These are phyloP conservation scores for Macrophomina pseudophaseolina DNA, from an alignment of 2,329 filamentous ascomycete species.

Conservation along the genomic window DNA sequence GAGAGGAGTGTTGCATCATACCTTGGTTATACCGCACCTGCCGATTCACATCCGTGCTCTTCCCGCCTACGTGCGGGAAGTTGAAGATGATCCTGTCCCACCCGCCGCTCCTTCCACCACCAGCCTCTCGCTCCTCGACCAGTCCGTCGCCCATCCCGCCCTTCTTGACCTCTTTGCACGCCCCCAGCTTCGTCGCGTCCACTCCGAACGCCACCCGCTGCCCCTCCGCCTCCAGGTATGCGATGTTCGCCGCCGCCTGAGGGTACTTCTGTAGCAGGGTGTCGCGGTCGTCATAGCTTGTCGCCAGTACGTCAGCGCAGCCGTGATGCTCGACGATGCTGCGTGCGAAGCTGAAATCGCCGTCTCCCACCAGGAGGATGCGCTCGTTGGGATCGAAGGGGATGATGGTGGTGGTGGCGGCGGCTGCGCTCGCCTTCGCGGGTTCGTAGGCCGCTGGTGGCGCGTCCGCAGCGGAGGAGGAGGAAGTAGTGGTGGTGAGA, in stretches of 20 bases:
- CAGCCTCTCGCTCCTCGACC: not conserved
- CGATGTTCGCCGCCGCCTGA: constrained; percentile 65
- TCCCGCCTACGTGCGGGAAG: constrained; percentile 94
- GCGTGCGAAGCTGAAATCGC: constrained; percentile 77
- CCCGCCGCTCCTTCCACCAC: constrained; percentile 39
- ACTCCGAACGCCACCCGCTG: constrained; percentile 38
- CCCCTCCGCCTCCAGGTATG: constrained; percentile 54
- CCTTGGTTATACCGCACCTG: constrained; percentile 89
- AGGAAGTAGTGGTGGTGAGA: too few species aligned
- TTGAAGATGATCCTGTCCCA: constrained; percentile 91
- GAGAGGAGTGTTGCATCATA: constrained; percentile 29
- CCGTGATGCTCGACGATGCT: constrained; percentile 69
- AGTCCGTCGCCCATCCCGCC: constrained; percentile 39
- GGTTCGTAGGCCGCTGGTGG: too few species aligned
- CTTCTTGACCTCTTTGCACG: constrained; percentile 48
- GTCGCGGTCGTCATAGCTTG: constrained; percentile 65
- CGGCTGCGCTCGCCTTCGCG: not conserved
- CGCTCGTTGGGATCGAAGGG: constrained; percentile 70
- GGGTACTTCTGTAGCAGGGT: constrained; percentile 76
- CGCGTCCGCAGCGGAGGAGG: too few species aligned
- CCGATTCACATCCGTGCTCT: constrained; percentile 89
- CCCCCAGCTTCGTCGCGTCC: constrained; percentile 64
- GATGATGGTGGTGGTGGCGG: constrained; percentile 51
- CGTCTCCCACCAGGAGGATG: constrained; percentile 80
- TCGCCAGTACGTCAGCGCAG: constrained; percentile 71